Percentiles rank a stretch among this genome's conserved stretches.
Evolutionary conservation across 805 yeast genomes (phyloP).

Genomic region (Danielia oregonensis): DNA sequence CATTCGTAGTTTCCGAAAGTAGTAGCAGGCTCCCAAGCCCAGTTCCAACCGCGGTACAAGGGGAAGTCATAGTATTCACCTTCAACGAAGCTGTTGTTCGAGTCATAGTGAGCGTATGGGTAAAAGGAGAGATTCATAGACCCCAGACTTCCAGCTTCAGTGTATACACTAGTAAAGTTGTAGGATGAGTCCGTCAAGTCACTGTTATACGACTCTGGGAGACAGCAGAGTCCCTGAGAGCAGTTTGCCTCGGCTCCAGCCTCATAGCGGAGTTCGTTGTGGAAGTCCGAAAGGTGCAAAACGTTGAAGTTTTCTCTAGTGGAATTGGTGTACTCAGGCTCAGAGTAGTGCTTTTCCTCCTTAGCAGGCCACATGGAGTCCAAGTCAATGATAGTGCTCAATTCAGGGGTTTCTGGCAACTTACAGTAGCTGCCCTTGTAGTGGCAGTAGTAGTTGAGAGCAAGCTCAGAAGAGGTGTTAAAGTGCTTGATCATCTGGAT

Average conservation of each 20-base stretch:
- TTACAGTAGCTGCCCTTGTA: conserved; percentile 42
- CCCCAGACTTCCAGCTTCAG: conserved; percentile 9
- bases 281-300: conserved; percentile 65
- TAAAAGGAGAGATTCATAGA: conserved; percentile 23
- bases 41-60: conserved; percentile 22
- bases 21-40: conserved; percentile 50
- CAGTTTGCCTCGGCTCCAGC: conserved; percentile 60
- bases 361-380: conserved; percentile 37
- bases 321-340: conserved; percentile 31
- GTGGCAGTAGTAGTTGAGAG: conserved; percentile 53
- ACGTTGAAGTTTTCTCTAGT: conserved; percentile 48
- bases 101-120: conserved; percentile 28
- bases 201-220: conserved; percentile 43
- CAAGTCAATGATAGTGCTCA: conserved; percentile 35
- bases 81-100: conserved; percentile 20
- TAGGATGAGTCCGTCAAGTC: conserved; percentile 21
- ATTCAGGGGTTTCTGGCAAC: conserved; percentile 49
- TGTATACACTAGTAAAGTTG: conserved; percentile 29
- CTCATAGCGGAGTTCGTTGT: conserved; percentile 51
- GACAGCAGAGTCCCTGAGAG: conserved; percentile 56
- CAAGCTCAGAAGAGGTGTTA: conserved; percentile 34
- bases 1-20: conserved; percentile 61
- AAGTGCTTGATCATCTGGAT: conserved; percentile 32
- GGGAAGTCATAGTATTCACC: conserved; percentile 36
- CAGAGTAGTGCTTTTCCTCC: conserved; percentile 19